Percentiles rank a stretch among this genome's conserved stretches.
These are phyloP conservation scores for Lasiodiplodia theobromae DNA, from an alignment of 2,329 filamentous ascomycete species.

Conservation along the genomic window DNA sequence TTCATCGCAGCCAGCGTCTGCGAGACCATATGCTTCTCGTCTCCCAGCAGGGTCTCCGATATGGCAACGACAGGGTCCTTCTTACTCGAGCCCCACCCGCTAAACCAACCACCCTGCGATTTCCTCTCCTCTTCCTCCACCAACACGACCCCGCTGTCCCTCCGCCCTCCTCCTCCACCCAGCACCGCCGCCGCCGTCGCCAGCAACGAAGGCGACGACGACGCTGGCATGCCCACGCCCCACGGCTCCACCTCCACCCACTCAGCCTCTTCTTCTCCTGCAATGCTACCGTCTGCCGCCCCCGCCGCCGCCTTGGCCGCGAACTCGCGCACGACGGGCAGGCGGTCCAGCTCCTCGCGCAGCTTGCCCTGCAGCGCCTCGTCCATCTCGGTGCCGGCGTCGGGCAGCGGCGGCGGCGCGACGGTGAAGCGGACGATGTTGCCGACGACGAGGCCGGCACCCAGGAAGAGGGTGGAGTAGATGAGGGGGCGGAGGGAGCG, in stretches of 20 bases:
- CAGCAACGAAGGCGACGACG: background rate
- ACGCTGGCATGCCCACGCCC: background rate
- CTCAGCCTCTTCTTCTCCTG: slow-evolving; percentile 35
- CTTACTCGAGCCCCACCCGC: background rate
- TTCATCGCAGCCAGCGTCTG: slow-evolving; percentile 47
- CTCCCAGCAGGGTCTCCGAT: background rate
- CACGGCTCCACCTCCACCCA: slow-evolving; percentile 32
- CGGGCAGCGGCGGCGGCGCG: slow-evolving; percentile 23
- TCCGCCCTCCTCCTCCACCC: slow-evolving; percentile 38
- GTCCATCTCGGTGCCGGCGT: slow-evolving; percentile 6
- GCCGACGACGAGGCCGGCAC: slow-evolving; percentile 20
- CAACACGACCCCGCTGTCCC: slow-evolving; percentile 40
- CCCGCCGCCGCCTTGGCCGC: slow-evolving; percentile 35
- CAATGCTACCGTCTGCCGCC: too few species aligned
- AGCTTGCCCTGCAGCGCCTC: background rate
- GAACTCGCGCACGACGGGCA: slow-evolving; percentile 15
- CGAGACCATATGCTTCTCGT: slow-evolving; percentile 35
- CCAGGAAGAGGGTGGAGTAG: slow-evolving; percentile 17
- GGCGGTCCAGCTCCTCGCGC: slow-evolving; percentile 8
- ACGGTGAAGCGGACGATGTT: slow-evolving; percentile 20
- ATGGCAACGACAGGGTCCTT: slow-evolving; percentile 13
- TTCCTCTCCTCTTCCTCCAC: background rate
- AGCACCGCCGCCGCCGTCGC: background rate
- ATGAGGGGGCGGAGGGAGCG: slow-evolving; percentile 28
- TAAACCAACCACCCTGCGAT: slow-evolving; percentile 21